Evolutionary conservation across 148 eudicot species (phyloP).

Genomic region (Heliosperma pusillum): DNA sequence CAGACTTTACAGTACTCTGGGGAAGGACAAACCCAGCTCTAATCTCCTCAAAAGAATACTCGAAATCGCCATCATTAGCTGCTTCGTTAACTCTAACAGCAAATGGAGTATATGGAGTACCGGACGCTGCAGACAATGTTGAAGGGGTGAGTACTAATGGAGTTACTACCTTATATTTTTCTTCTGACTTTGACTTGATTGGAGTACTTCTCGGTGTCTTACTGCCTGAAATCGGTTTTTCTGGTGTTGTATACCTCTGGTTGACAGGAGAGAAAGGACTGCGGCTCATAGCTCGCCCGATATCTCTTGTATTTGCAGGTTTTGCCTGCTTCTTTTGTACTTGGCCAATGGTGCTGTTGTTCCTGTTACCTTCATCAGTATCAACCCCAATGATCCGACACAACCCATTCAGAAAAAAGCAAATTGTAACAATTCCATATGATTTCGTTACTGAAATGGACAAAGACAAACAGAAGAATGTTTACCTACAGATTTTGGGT

Average conservation of each 20-base stretch:
- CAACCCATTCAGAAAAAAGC: no score
- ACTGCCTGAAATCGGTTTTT: constrained; percentile 21
- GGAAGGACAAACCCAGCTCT: constrained; percentile 57
- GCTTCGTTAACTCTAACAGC: constrained; percentile 15
- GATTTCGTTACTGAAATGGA: no score
- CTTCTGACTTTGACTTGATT: constrained; percentile 23
- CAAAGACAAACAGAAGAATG: constrained; percentile 20
- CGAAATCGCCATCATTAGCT: constrained; percentile 27
- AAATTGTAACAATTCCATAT: no score
- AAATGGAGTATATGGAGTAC: constrained; percentile 33
- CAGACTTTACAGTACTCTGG: constrained; percentile 16
- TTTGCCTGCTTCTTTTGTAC: constrained; percentile 33
- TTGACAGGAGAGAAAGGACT: constrained; percentile 49
- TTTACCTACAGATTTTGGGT: constrained; percentile 31
- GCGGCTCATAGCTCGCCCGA: constrained; percentile 23
- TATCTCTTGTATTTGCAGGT: constrained; percentile 23
- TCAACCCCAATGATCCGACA: neutral
- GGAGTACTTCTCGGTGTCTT: constrained; percentile 47
- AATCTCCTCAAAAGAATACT: constrained; percentile 71
- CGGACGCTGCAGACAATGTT: constrained; percentile 43
- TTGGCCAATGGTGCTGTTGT: constrained; percentile 14
- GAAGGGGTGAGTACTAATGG: constrained; percentile 53
- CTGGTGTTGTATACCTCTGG: constrained; percentile 36
- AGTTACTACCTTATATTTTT: constrained; percentile 30
- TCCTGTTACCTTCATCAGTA: constrained; percentile 47